A percentile compares a stretch with the other conserved stretches of the same genome.
Conservation (phyloP, 768 basidiomycete species). For the Naganishia friedmannii region DNA sequence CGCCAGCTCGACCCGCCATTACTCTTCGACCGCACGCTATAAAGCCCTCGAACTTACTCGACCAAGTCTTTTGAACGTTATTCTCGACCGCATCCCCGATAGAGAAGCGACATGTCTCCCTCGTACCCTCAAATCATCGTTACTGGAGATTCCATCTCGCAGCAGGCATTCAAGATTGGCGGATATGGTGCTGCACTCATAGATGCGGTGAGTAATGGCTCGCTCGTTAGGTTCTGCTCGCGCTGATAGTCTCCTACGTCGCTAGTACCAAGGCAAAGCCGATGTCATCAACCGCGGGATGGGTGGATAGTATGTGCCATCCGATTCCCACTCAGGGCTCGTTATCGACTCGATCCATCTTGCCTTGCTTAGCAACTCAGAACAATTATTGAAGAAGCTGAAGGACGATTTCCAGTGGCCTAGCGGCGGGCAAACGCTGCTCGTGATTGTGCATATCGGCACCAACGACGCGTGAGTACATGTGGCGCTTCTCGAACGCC, state of each 20-base stretch:
- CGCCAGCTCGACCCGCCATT: too few relatives aligned
- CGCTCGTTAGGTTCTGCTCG: background rate
- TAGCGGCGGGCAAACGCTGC: conserved; percentile 1
- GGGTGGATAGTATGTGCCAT: conserved; percentile 12
- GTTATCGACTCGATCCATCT: background rate
- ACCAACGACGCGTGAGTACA: conserved; percentile 22
- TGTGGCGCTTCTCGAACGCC: too few relatives aligned
- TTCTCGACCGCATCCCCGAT: background rate
- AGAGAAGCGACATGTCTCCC: background rate
- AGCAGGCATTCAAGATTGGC: conserved; percentile 21
- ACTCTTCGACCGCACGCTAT: too few relatives aligned
- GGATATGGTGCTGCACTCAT: conserved; percentile 24
- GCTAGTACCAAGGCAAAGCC: conserved; percentile 5
- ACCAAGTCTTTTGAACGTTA: too few relatives aligned
- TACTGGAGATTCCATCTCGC: conserved; percentile 21
- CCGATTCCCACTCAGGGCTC: background rate
- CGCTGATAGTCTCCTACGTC: background rate
- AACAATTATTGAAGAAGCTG: conserved; percentile 7
- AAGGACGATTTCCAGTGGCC: conserved; percentile 16
- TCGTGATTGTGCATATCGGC: conserved; percentile 15
- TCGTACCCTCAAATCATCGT: conserved; percentile 21
- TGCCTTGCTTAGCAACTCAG: conserved; percentile 1
- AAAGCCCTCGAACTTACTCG: too few relatives aligned
- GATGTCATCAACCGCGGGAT: conserved; percentile 25
- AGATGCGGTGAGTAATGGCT: background rate